These are phyloP conservation scores for Tricholoma sp. DNA, from an alignment of 768 basidiomycete genomes.

Conservation along the genomic window DNA sequence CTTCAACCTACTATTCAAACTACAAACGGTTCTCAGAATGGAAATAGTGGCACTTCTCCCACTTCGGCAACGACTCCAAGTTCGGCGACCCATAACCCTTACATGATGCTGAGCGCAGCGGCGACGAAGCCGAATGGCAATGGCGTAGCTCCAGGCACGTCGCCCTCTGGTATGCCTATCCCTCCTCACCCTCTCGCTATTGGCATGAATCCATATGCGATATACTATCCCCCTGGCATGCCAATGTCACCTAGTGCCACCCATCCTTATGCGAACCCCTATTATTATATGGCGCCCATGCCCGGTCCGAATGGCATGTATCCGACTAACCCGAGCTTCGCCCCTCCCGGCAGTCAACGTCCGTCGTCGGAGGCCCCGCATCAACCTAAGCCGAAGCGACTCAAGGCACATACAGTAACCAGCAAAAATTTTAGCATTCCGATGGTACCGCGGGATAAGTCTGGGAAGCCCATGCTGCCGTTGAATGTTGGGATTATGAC, in stretches of 20 bases:
- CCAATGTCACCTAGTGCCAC: constrained; percentile 32
- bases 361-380: constrained; percentile 33
- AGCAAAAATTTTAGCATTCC: constrained; percentile 76
- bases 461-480: constrained; percentile 66
- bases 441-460: constrained; percentile 70
- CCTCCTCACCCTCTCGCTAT: constrained; percentile 7
- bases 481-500: constrained; percentile 87
- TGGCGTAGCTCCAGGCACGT: constrained; percentile 14
- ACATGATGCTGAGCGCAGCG: constrained; percentile 11
- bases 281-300: constrained; percentile 35
- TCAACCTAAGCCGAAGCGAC: constrained; percentile 65
- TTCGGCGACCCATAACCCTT: constrained; percentile 20
- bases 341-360: constrained; percentile 19
- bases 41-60: background rate
- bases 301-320: constrained; percentile 32
- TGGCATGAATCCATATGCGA: constrained; percentile 35
- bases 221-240: constrained; percentile 37
- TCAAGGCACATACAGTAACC: constrained; percentile 78
- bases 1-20: background rate
- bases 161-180: background rate
- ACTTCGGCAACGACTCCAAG: constrained; percentile 4
- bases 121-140: constrained; percentile 14
- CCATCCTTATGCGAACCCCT: constrained; percentile 36
- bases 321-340: constrained; percentile 24
- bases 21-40: background rate